Conservation (phyloP, 192 early-diverging fungal species). For the Mortierella claussenii region DNA sequence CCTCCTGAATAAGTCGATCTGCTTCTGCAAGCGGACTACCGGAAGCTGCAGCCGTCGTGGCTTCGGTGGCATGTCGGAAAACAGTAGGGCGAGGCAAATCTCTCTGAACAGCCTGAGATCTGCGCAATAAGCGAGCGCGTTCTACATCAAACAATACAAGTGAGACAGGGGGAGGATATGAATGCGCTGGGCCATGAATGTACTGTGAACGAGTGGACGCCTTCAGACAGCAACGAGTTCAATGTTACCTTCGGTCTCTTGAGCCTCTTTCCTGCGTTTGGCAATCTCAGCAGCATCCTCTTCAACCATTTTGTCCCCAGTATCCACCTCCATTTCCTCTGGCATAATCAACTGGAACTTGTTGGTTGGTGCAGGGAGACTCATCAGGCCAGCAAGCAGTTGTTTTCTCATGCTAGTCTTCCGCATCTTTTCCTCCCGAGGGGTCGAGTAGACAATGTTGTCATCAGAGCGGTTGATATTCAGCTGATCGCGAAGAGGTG, state of each 20-base stretch:
- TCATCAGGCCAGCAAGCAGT: conserved; percentile 73
- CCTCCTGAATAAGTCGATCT: conserved; percentile 71
- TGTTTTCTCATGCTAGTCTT: conserved; percentile 74
- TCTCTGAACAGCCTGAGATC: conserved; percentile 80
- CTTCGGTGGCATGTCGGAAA: conserved; percentile 24
- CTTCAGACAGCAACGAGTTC: neutral
- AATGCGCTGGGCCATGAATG: no score
- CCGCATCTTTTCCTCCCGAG: conserved; percentile 69
- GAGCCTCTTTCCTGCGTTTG: conserved; percentile 57
- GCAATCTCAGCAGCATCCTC: conserved; percentile 85
- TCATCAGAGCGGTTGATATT: conserved; percentile 63
- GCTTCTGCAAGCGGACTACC: conserved; percentile 50
- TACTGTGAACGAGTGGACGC: no score
- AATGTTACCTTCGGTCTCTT: conserved; percentile 59
- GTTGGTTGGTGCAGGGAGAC: conserved; percentile 89
- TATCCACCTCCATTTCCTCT: conserved; percentile 61
- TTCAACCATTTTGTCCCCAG: conserved; percentile 38
- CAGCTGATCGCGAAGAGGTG: conserved; percentile 70
- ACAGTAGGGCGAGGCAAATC: conserved; percentile 78
- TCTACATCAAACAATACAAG: no score
- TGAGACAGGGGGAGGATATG: no score
- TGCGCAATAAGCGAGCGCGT: conserved; percentile 63
- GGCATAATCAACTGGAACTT: conserved; percentile 94
- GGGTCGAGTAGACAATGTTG: conserved; percentile 67
- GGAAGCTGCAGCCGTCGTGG: conserved; percentile 15